Evolutionary conservation across 2,329 filamentous ascomycete genomes (phyloP), one percentile per base, ranked within the genome.

Genomic region (Stylonectria norvegica): DNA sequence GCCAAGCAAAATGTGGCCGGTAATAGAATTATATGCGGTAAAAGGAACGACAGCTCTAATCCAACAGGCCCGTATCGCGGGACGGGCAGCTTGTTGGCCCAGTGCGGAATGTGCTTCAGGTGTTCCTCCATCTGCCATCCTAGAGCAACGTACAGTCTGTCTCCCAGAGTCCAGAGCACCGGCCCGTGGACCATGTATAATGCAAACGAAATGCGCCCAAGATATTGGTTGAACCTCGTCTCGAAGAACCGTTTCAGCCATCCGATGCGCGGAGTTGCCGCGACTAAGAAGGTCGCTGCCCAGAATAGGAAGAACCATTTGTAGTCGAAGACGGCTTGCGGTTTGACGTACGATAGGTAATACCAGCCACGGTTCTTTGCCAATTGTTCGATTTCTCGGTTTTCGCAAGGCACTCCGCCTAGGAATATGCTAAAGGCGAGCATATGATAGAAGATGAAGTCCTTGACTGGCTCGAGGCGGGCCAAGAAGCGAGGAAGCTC

Each of bases 261-360:
- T 4, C 62, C 52, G n/a, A 85, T 70, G n/a, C 75, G 75, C 5
- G 76, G 75, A 3, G 78, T 64, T 1, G 73, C 69, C 1, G 73
- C 65, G 0, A 86, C 72, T 0, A 82, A 57, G 37, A 81, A 69
- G 17, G 69, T 65, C 1, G 81, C 71, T 1, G 79, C 80, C 66
- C 72, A 78, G 56, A 81, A 81, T 3, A 85, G 69, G 56, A 73
- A 85, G 61, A 84, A 84, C 79, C 79, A 85, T 59, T 84, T 85
- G 55, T 71, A 73, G 56, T 84, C 78, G 49, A 71, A 83, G 9
- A 81, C 76, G 1, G 81, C 81, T 54, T 84, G 79, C 0, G 81
- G 79, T 44, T 82, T 83, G 41, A 86, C 65, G 43, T 70, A 71
- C 0, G 79, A 78, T 11, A 83, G 61, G 48, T 70, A 78, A 47